Base-by-base conservation (phyloP, 2,329 filamentous ascomycete genomes). In the Hymenoscyphus fraxineus region DNA sequence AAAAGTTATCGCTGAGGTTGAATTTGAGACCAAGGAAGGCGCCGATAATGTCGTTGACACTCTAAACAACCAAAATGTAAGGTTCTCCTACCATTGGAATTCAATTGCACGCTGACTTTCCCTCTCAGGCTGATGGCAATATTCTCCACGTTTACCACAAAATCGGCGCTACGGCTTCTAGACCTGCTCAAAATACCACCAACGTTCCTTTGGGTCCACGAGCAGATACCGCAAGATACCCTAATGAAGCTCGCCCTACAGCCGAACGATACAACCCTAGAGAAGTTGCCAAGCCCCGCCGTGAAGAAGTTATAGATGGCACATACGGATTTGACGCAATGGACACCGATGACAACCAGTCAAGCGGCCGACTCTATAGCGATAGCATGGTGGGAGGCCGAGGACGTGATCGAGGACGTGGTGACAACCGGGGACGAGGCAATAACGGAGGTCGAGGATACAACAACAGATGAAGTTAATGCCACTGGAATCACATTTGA, bases 21-120 rank as follows among this genome's bases (percentile, higher is more conserved):
- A 88, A 4, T 93, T 94, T 73, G 83, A 87, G 67, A 88, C 86
- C 65, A 87, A 85, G 70, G 86, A 90, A 67, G 89, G 88, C 47
- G 91, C 90, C 2, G 88, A 94, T 71, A 84, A 83, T 47, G 89
- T 93, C 19, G 89, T 94, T 72, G 81, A 84, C 65, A 90, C 83
- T 2, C 94, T 94, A 76, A 88, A 95, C 77, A 87, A 90, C 74
- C 88, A 92, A 79, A 92, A 86, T 74, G 90, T 91, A 75, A 70
- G 86, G 77, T 44, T 44, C 22, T 22, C 6, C 6, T 12, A 55
- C 31, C 13, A 19, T 35, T 19, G 16, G 15, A 59, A 61, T 32
- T 47, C 56, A n/a, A 68, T 32, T 31, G n/a, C n/a, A 54, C 12
- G 47, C 47, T 54, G 10, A 54, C 47, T 10, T 54, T 54, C 35